phyloP scores from a whole-genome alignment of 2,329 filamentous ascomycete species.

The Anthostomella pinea region DNA sequence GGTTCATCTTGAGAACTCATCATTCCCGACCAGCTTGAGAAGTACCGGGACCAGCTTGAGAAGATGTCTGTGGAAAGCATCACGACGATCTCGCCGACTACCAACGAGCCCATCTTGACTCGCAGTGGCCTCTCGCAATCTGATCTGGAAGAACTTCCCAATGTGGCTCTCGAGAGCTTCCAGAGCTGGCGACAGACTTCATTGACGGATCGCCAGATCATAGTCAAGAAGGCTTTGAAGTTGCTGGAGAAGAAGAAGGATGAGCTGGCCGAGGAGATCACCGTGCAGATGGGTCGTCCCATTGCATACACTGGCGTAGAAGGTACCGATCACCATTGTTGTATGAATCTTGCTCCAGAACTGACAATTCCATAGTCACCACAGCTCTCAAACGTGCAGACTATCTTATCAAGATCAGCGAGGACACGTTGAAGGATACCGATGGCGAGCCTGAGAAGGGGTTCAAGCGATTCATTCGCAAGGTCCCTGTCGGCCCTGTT shows the following conservation, averaged over 20 bases:
- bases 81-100: constrained; percentile 85
- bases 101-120: constrained; percentile 78
- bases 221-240: constrained; percentile 76
- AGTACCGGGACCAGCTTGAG: no score
- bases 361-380: constrained; percentile 44
- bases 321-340: constrained; percentile 21
- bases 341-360: background rate
- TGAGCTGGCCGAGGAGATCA: constrained; percentile 80
- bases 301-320: constrained; percentile 85
- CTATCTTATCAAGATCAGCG: constrained; percentile 81
- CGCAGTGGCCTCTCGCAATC: constrained; percentile 69
- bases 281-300: constrained; percentile 91
- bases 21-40: no score
- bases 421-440: constrained; percentile 74
- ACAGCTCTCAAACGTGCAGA: constrained; percentile 84
- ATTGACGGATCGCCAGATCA: constrained; percentile 71
- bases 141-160: constrained; percentile 70
- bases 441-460: constrained; percentile 81
- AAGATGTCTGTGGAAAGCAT: constrained; percentile 63
- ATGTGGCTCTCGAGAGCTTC: constrained; percentile 72
- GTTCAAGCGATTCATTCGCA: constrained; percentile 87
- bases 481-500: constrained; percentile 82
- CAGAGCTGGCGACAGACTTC: constrained; percentile 71
- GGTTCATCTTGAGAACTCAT: no score
- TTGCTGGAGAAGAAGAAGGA: constrained; percentile 69